A percentile compares a stretch with the other conserved stretches of the same genome.
Evolutionary conservation across 2,329 filamentous ascomycete species (phyloP).

Genomic region (Venturia pyrina): DNA sequence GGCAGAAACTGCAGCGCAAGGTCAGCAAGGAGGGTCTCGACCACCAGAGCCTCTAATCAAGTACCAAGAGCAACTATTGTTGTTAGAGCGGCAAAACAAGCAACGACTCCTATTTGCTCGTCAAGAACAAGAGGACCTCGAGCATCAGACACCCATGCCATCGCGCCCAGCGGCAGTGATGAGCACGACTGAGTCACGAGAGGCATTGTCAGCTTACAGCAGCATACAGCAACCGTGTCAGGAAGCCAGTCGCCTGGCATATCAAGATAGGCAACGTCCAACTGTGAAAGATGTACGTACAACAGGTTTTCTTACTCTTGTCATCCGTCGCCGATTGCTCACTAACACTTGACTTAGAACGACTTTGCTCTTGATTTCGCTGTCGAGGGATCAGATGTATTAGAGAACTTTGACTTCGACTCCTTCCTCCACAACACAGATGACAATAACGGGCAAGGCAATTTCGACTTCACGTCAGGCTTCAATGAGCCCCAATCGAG

Average conservation of each 20-base stretch:
- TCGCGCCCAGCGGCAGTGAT: constrained; percentile 33
- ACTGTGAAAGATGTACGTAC: too few relatives aligned
- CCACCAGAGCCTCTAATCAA: neutral
- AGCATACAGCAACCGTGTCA: too few relatives aligned
- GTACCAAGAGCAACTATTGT: constrained; percentile 83
- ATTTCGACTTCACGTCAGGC: neutral
- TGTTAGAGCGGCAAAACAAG: constrained; percentile 80
- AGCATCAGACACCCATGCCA: constrained; percentile 41
- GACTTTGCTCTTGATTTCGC: constrained; percentile 29
- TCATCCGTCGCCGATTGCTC: too few relatives aligned
- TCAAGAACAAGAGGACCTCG: constrained; percentile 65
- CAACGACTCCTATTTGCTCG: constrained; percentile 76
- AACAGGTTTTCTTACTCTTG: too few relatives aligned
- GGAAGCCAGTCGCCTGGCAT: too few relatives aligned
- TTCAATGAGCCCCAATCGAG: neutral
- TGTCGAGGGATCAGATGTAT: constrained; percentile 52
- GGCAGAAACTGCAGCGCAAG: too few relatives aligned
- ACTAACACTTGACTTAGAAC: too few relatives aligned
- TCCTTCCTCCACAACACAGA: constrained; percentile 51
- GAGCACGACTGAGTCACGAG: too few relatives aligned
- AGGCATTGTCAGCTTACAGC: too few relatives aligned
- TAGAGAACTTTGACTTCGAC: constrained; percentile 58
- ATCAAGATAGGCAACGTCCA: too few relatives aligned
- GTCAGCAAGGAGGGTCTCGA: too few relatives aligned
- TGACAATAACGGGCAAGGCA: constrained; percentile 21